These are phyloP conservation scores for Akanthomyces lecanii DNA, from an alignment of 2,329 filamentous ascomycete genomes.

Conservation along the genomic window DNA sequence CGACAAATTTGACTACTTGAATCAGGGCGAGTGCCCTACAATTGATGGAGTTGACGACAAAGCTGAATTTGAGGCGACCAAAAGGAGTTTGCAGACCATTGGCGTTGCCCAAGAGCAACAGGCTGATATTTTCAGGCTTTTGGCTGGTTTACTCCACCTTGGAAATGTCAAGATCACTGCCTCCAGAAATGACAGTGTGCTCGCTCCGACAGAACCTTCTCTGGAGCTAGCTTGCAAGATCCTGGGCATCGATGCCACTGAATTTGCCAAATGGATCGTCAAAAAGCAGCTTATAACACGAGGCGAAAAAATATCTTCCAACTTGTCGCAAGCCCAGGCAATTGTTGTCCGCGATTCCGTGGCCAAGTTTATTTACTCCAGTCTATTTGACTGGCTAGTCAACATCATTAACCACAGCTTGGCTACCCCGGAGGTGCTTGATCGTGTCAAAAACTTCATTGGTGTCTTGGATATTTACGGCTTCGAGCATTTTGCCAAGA, in stretches of 20 bases:
- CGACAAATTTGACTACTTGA: slow-evolving; percentile 93
- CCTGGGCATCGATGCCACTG: slow-evolving; percentile 77
- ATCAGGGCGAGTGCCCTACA: slow-evolving; percentile 84
- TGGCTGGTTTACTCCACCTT: slow-evolving; percentile 87
- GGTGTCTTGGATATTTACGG: slow-evolving; percentile 99
- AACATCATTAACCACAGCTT: slow-evolving; percentile 90
- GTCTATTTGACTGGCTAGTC: slow-evolving; percentile 98
- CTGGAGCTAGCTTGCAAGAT: slow-evolving; percentile 77
- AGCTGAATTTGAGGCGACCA: slow-evolving; percentile 85
- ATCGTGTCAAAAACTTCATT: slow-evolving; percentile 83
- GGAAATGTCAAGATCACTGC: slow-evolving; percentile 96
- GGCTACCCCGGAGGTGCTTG: slow-evolving; percentile 81
- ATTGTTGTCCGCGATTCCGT: slow-evolving; percentile 94
- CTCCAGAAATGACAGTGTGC: slow-evolving; percentile 79
- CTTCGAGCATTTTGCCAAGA: slow-evolving; percentile 98
- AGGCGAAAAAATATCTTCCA: slow-evolving; percentile 96
- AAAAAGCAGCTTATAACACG: slow-evolving; percentile 98
- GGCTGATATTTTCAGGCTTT: slow-evolving; percentile 78
- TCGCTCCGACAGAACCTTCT: slow-evolving; percentile 76
- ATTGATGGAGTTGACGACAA: slow-evolving; percentile 97
- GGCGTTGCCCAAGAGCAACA: slow-evolving; percentile 75
- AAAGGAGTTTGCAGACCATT: slow-evolving; percentile 80
- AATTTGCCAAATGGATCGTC: slow-evolving; percentile 96
- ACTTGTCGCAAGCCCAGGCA: slow-evolving; percentile 88
- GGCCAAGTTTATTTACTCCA: slow-evolving; percentile 98